These are phyloP conservation scores for Colletotrichum filicis DNA, from an alignment of 2,329 filamentous ascomycete genomes.

Conservation along the genomic window DNA sequence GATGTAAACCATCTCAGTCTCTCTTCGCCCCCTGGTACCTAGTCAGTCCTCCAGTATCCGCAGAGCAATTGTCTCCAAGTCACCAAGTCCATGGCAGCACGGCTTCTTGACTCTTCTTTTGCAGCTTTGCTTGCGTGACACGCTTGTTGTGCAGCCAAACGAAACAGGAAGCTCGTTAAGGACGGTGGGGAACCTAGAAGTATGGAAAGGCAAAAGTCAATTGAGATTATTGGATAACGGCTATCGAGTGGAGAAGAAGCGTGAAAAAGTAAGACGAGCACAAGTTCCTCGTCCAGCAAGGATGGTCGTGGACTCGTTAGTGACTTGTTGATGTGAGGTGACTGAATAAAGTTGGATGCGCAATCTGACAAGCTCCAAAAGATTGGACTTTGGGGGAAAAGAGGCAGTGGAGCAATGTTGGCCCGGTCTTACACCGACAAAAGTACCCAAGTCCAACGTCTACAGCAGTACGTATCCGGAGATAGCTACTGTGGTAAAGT, in stretches of 20 bases:
- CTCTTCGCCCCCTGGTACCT: background rate
- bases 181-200: background rate
- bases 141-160: slow-evolving; percentile 22
- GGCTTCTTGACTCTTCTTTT: background rate
- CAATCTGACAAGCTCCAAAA: background rate
- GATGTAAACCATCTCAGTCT: background rate
- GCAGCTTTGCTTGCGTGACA: slow-evolving; percentile 10
- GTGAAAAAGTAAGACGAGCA: background rate
- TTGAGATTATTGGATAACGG: slow-evolving; percentile 1
- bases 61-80: background rate
- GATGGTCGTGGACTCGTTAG: background rate
- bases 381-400: background rate
- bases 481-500: too few relatives aligned
- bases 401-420: slow-evolving; percentile 16
- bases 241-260: slow-evolving; percentile 9
- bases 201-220: slow-evolving; percentile 4
- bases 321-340: background rate
- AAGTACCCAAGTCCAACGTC: slow-evolving; percentile 4
- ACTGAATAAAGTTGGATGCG: background rate
- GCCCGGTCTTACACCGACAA: slow-evolving; percentile 32
- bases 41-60: background rate
- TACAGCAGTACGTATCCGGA: too few relatives aligned
- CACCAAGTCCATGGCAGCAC: background rate
- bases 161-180: slow-evolving; percentile 32
- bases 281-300: background rate